Evolutionary conservation across 768 basidiomycete genomes (phyloP), one percentile per base, ranked within the genome.

Genomic region (Lentinula sp.): DNA sequence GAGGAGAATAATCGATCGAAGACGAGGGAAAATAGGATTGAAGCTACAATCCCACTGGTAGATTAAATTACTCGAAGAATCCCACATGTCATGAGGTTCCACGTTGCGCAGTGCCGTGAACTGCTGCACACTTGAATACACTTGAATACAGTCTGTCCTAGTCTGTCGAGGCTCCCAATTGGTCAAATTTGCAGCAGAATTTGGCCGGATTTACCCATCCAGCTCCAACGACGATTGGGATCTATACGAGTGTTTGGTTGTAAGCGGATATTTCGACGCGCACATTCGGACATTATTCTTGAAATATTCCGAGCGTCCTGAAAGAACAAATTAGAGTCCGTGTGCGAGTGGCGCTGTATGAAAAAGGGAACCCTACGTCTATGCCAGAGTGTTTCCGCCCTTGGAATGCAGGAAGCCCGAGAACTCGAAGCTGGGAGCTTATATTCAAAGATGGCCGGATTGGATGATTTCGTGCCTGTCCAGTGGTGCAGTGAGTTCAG

Each of bases 271-370:
- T 87, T 86, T 58, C 84, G 81, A 59, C 82, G 74, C 12, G 87
- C 87, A n/a, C 98, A 83, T 67, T 93, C 90, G 54, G 83, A 74
- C 43, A 96, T 70, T 62, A 99, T 86, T 37, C 91, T 85, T 10
- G 91, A 81, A 60, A 98, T 84, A 72, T 99, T 99, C 35, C 91
- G 87, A 39, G 91, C 83, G 74, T 99, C 95, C 93, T 95, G 28
- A 42, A 28, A 28, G 28, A 28, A 67, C 57, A 46, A 37, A 42
- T 51, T 39, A 57, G 20, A 62, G 62, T 56, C n/a, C 20, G 49
- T 23, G 18, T 23, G 46, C 23, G 20, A 48, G 46, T 9, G 46
- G 9, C 3, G 6, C 8, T 7, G 4, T 7, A 20, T 20, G 8
- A 9, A n/a, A 23, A 48, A 23, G 10, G 46, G 18, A 43, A 6